Percentiles rank a stretch among this genome's conserved stretches.
Evolutionary conservation across 1,139 yeast species (phyloP).

Genomic region (Dujonia santamariae): DNA sequence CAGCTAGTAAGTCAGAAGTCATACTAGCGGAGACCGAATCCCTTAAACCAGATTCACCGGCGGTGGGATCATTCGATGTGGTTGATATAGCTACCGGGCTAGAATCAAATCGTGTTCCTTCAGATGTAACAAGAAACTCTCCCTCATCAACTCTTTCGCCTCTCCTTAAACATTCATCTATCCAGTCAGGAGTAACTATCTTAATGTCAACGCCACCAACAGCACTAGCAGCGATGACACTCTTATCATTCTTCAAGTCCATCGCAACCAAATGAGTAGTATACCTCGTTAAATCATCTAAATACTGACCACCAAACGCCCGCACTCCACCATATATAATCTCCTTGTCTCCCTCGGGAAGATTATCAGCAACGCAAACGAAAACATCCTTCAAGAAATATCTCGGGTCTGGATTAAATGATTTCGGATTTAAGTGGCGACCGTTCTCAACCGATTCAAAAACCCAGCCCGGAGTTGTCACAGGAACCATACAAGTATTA

Average conservation of each 20-base stretch:
- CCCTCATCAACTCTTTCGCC: conserved; percentile 50
- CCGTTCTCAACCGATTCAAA: conserved; percentile 42
- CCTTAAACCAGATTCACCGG: conserved; percentile 2
- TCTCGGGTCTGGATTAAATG: conserved; percentile 68
- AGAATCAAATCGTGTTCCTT: too few species aligned
- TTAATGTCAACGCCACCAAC: conserved; percentile 44
- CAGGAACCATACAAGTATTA: conserved; percentile 59
- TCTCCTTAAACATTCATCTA: conserved; percentile 61
- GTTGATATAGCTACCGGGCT: too few species aligned
- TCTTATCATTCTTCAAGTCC: conserved; percentile 50
- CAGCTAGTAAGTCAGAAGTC: conserved; percentile 11
- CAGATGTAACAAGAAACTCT: conserved; percentile 33
- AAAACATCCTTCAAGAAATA: conserved; percentile 61
- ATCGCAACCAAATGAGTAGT: conserved; percentile 77
- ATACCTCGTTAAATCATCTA: conserved; percentile 59
- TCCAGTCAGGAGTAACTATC: conserved; percentile 75
- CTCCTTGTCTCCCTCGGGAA: conserved; percentile 60
- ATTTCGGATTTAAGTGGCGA: conserved; percentile 46
- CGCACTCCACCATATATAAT: conserved; percentile 63
- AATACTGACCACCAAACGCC: conserved; percentile 73
- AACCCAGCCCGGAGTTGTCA: conserved; percentile 67
- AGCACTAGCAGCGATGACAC: conserved; percentile 39
- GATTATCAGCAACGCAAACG: conserved; percentile 57
- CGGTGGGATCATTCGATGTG: neutral
- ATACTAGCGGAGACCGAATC: neutral